Evolutionary conservation across 768 basidiomycete species (phyloP), one percentile per base, ranked within the genome.

Genomic region (Rhizopogon vesiculosus): DNA sequence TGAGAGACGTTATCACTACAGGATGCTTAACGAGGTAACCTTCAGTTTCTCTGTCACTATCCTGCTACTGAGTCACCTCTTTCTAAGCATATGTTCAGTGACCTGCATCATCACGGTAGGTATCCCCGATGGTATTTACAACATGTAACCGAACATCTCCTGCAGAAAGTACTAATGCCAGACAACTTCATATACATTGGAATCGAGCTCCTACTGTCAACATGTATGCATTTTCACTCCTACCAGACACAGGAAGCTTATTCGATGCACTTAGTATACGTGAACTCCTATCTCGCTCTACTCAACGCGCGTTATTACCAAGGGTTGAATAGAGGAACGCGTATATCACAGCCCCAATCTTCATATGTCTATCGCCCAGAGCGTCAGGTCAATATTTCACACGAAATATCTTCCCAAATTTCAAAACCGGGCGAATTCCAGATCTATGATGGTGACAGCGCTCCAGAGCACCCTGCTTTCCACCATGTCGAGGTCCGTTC

Each of bases 241-340:
- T 7, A 33, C 18, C 1, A 12, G 8, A 16, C 12, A 41, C 42
- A 22, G 42, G 12, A 40, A 44, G 25, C 51, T 41, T 13, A 39
- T 45, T 25, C 2, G 10, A 33, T 10, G 29, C 33, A 39, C 16
- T 33, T 56, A 84, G 80, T 84, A 25, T 84, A 83, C 59, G 69
- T 79, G 13, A 83, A 83, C 58, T 79, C 82, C 7, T 82, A 82
- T 60, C 72, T 85, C 7, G 80, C 82, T 5, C 73, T 68, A 15
- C 42, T 44, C 6, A 44, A 44, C 10, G 42, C 42, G 13, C 42
- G 42, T 44, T 15, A 44, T 25, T 44, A 44, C 7, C 31, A 8
- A 33, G 31, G 8, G 31, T 33, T 22, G 6, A 19, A 44, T 8
- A 19, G 13, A 22, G n/a, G 42, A 19, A 1, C 42, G 13, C 7